Evolutionary conservation across 148 eudicot genomes (phyloP), one percentile per base, ranked within the genome.

Genomic region (Rhododendron kiyosumense): DNA sequence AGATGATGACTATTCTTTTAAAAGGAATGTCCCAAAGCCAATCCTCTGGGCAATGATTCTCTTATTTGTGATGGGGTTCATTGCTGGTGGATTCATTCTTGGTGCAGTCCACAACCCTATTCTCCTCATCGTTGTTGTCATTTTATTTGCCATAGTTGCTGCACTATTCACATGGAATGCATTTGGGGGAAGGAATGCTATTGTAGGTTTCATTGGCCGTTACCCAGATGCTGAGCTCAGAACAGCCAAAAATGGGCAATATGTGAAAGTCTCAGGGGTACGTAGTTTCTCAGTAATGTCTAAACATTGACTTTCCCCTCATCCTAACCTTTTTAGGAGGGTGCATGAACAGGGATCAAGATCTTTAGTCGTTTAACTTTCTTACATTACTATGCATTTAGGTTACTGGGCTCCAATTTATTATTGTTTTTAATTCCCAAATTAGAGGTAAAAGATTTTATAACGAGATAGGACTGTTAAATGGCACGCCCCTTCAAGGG

Each of bases 201-300:
- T 91, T 52, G 87, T 94, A 63, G 91, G 95, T 69, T 96, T 92
- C 88, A 92, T 96, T 49, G 88, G 92, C 49, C 81, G 85, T 52
- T 96, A 94, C 89, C 94, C 96, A 59, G 99, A 96, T 86, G 93
- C 99, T 82, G 99, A 96, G 91, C 94, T 96, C 49, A 89, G 99
- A 87, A 91, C 94, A 45, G 99, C 99, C 13, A 94, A 91, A 89
- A 93, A 96, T 91, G 99, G 98, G 48, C 98, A 96, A 85, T 96
- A 90, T 73, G 99, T 96, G 80, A 96, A 96, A 89, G 96, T 96
- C 88, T 94, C 99, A 49, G 99, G 99, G 96, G 99, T 96, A 95
- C 34, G 98, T 91, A 84, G 74, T 84, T 86, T 32, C 52, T 49
- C 81, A 54, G 92, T 65, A 65, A 9, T 65, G 14, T 65, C 71